A percentile compares a stretch with the other conserved stretches of the same genome.
phyloP scores from a whole-genome alignment of 768 basidiomycete species.

The Leucosporidium yakuticum region DNA sequence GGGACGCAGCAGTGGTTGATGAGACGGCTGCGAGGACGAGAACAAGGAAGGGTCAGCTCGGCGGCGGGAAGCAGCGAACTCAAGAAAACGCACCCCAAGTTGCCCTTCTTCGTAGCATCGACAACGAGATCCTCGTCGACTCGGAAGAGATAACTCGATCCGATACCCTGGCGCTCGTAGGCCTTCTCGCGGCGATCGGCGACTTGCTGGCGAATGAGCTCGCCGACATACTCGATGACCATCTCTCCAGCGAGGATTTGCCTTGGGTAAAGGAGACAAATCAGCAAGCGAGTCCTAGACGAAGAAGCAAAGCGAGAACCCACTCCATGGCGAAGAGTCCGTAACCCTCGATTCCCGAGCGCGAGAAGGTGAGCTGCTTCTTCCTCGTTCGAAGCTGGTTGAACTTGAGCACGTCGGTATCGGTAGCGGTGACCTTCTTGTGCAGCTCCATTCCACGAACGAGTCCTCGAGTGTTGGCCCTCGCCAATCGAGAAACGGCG shows the following conservation, averaged over 20 bases:
- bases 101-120: constrained; percentile 98
- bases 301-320: constrained; percentile 39
- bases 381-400: constrained; percentile 96
- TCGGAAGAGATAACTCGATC: constrained; percentile 93
- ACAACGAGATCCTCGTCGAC: constrained; percentile 98
- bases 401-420: constrained; percentile 72
- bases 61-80: neutral
- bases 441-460: constrained; percentile 92
- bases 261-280: neutral
- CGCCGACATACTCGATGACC: constrained; percentile 99
- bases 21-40: constrained; percentile 59
- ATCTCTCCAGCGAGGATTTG: constrained; percentile 82
- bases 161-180: constrained; percentile 95
- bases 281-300: neutral
- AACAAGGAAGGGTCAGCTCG: constrained; percentile 15
- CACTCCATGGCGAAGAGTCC: constrained; percentile 93
- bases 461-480: constrained; percentile 82
- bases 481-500: constrained; percentile 57
- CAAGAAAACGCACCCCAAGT: constrained; percentile 71
- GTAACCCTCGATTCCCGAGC: constrained; percentile 94
- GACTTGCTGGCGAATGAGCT: constrained; percentile 71
- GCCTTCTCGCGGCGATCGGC: constrained; percentile 96
- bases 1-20: constrained; percentile 99
- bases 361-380: constrained; percentile 87
- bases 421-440: constrained; percentile 60